These are phyloP conservation scores for Fusarium nisikadoi DNA, from an alignment of 2,329 filamentous ascomycete genomes.

Conservation along the genomic window DNA sequence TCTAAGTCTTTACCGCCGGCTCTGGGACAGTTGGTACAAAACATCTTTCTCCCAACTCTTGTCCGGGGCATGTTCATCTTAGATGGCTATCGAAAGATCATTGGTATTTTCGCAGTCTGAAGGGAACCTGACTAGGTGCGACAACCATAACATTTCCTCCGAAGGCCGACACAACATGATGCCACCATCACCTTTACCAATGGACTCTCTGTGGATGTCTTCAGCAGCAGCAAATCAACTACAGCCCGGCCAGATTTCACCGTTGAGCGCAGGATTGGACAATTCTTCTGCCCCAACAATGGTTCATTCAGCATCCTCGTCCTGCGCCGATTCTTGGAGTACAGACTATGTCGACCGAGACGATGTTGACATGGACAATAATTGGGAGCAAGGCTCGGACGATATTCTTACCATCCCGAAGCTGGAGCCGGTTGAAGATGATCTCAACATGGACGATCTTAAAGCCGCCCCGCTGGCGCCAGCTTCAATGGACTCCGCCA, in stretches of 20 bases:
- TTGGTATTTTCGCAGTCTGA: slow-evolving; percentile 55
- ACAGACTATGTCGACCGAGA: slow-evolving; percentile 53
- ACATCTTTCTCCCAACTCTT: slow-evolving; percentile 14
- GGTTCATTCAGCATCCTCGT: slow-evolving; percentile 59
- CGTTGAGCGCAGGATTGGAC: slow-evolving; percentile 63
- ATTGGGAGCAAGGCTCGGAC: slow-evolving; percentile 60
- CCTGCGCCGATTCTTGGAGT: slow-evolving; percentile 58
- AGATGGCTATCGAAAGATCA: slow-evolving; percentile 60
- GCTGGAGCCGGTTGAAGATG: slow-evolving; percentile 66
- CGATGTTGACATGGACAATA: slow-evolving; percentile 54
- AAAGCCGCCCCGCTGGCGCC: slow-evolving; percentile 53
- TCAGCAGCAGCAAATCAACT: slow-evolving; percentile 44
- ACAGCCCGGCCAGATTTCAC: slow-evolving; percentile 62
- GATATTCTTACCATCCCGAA: slow-evolving; percentile 63
- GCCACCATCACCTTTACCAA: slow-evolving; percentile 49
- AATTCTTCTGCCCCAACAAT: slow-evolving; percentile 55
- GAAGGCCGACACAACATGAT: slow-evolving; percentile 47
- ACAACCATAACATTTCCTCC: slow-evolving; percentile 57
- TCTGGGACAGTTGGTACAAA: slow-evolving; percentile 8
- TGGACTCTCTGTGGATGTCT: slow-evolving; percentile 46
- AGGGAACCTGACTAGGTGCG: slow-evolving; percentile 58
- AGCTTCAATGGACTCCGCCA: slow-evolving; percentile 33
- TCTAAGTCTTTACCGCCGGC: slow-evolving; percentile 27
- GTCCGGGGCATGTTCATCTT: slow-evolving; percentile 24
- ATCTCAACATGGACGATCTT: slow-evolving; percentile 64